phyloP scores from a whole-genome alignment of 2,329 filamentous ascomycete species.

The Diaporthe citri region DNA sequence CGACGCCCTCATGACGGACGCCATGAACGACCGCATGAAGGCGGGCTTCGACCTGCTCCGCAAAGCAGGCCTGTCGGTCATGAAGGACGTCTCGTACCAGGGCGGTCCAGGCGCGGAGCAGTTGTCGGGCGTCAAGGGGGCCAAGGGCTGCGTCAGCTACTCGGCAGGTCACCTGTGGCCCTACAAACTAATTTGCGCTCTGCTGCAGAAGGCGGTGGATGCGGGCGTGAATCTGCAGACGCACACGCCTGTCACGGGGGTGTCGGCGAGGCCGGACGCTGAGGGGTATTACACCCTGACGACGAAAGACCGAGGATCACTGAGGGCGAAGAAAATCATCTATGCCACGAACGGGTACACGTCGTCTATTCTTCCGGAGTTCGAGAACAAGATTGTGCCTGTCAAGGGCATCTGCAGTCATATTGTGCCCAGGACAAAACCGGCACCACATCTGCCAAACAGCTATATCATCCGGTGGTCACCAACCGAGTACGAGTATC shows the following conservation, averaged over 20 bases:
- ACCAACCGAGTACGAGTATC: constrained; percentile 49
- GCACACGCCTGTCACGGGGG: constrained; percentile 43
- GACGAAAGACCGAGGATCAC: constrained; percentile 40
- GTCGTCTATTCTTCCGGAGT: constrained; percentile 48
- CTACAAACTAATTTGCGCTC: constrained; percentile 49
- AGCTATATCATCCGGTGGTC: constrained; percentile 44
- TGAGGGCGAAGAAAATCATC: constrained; percentile 45
- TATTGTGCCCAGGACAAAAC: constrained; percentile 35
- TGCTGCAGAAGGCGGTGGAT: constrained; percentile 43
- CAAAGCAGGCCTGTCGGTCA: constrained; percentile 44
- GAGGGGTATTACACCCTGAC: constrained; percentile 42
- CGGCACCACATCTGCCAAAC: constrained; percentile 40
- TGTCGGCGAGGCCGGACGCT: constrained; percentile 39
- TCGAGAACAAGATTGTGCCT: constrained; percentile 49
- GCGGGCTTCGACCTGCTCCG: constrained; percentile 49
- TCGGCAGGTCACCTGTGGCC: constrained; percentile 48
- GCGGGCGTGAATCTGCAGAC: constrained; percentile 48
- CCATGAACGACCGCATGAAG: constrained; percentile 43
- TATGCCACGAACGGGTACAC: constrained; percentile 53
- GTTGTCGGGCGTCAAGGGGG: constrained; percentile 53
- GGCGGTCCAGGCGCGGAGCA: constrained; percentile 47
- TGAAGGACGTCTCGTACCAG: constrained; percentile 48
- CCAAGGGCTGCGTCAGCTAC: constrained; percentile 50
- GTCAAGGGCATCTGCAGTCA: constrained; percentile 48
- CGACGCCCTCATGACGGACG: constrained; percentile 53